Percentiles rank a stretch among this genome's conserved stretches.
phyloP scores from a whole-genome alignment of 2,329 filamentous ascomycete species.

The Claviceps citrina region DNA sequence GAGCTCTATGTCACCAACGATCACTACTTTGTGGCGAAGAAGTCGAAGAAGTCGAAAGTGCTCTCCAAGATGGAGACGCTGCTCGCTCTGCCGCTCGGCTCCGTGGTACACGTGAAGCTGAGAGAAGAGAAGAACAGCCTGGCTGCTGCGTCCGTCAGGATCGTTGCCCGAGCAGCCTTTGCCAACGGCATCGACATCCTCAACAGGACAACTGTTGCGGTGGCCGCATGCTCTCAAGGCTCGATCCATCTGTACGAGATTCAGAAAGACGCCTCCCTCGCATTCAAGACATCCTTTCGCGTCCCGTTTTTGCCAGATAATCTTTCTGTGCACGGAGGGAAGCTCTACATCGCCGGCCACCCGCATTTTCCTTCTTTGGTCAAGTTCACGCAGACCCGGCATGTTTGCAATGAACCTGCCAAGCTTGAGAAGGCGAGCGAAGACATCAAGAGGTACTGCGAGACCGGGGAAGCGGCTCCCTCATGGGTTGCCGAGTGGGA shows the following conservation, averaged over 20 bases:
- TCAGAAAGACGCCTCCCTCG: background rate
- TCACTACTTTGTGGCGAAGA: slow-evolving; percentile 18
- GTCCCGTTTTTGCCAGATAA: slow-evolving; percentile 27
- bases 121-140: background rate
- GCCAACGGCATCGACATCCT: slow-evolving; percentile 27
- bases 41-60: slow-evolving; percentile 10
- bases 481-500: slow-evolving; percentile 23
- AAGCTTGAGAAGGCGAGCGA: slow-evolving; percentile 12
- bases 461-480: slow-evolving; percentile 1
- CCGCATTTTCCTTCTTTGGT: slow-evolving; percentile 19
- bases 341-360: slow-evolving; percentile 26
- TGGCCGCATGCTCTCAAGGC: slow-evolving; percentile 19
- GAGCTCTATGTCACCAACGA: slow-evolving; percentile 29
- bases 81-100: slow-evolving; percentile 17
- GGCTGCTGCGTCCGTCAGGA: slow-evolving; percentile 7
- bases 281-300: slow-evolving; percentile 1
- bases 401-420: slow-evolving; percentile 19
- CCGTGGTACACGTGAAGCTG: slow-evolving; percentile 21
- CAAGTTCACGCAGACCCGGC: slow-evolving; percentile 18
- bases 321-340: slow-evolving; percentile 16
- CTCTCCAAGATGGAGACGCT: slow-evolving; percentile 21
- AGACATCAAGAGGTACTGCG: slow-evolving; percentile 6
- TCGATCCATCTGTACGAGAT: slow-evolving; percentile 18
- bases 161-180: slow-evolving; percentile 22
- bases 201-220: slow-evolving; percentile 22